Evolutionary conservation across 257 asterid species (phyloP).

Genomic region (Leonotis leonurus): DNA sequence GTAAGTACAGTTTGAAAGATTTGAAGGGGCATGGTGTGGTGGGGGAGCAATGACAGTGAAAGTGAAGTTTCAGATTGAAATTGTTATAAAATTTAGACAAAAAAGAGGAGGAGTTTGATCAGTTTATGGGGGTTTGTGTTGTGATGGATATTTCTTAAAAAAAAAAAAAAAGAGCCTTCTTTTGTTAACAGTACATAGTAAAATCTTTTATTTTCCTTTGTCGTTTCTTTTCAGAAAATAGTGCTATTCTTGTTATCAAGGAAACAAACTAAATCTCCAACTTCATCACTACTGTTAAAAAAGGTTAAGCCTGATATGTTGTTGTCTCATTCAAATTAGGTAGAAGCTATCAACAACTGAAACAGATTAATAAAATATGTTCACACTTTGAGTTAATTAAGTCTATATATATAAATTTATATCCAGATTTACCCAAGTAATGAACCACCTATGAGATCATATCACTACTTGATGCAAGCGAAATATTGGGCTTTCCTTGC

Average conservation of each 20-base stretch:
- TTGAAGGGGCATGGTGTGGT: conserved; percentile 32
- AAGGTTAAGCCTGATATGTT: not conserved
- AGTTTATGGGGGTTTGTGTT: conserved; percentile 43
- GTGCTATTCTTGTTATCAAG: not conserved
- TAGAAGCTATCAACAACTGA: not conserved
- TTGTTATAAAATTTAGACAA: not conserved
- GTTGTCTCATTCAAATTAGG: conserved; percentile 2
- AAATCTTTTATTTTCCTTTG: conserved; percentile 23
- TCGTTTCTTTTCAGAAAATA: conserved; percentile 22
- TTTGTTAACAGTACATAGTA: conserved; percentile 34
- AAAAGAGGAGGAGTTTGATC: not conserved
- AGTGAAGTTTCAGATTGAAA: conserved; percentile 7
- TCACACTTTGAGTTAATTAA: not conserved
- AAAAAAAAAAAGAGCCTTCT: not conserved
- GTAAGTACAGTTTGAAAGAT: conserved; percentile 31
- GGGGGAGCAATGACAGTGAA: not conserved
- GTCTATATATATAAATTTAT: no score
- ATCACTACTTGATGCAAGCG: no score
- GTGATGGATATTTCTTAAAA: conserved; percentile 29
- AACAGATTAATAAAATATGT: not conserved
- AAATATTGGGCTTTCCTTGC: no score
- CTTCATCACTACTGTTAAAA: not conserved
- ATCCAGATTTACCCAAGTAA: no score
- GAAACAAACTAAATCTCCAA: no score
- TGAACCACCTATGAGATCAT: no score